Conservation (phyloP, 495 filamentous ascomycete genomes). For the Glarea lozoyensis region DNA sequence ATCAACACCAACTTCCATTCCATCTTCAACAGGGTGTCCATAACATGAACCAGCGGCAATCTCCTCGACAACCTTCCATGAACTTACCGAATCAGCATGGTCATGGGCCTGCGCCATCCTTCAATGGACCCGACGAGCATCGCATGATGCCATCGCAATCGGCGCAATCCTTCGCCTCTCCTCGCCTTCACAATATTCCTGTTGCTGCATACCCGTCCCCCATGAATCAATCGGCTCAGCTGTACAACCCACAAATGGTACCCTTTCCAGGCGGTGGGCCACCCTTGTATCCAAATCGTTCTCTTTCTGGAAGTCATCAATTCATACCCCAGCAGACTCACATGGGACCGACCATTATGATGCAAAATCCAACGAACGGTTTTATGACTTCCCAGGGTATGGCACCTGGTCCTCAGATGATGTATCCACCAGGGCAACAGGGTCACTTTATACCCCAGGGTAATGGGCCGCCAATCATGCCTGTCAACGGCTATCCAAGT, state of each 20-base stretch:
- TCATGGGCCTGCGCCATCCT: constrained; percentile 51
- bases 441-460: constrained; percentile 55
- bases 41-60: constrained; percentile 39
- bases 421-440: constrained; percentile 64
- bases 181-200: constrained; percentile 58
- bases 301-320: constrained; percentile 48
- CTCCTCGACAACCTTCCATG: constrained; percentile 56
- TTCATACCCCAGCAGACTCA: constrained; percentile 59
- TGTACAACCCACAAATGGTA: constrained; percentile 62
- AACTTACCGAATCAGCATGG: constrained; percentile 57
- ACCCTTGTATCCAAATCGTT: constrained; percentile 42
- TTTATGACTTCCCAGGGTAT: constrained; percentile 37
- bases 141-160: constrained; percentile 78
- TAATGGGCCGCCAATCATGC: constrained; percentile 46
- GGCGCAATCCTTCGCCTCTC: constrained; percentile 69
- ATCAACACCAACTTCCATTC: constrained; percentile 73
- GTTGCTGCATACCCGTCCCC: constrained; percentile 65
- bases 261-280: constrained; percentile 60
- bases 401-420: constrained; percentile 55
- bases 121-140: constrained; percentile 66
- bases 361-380: constrained; percentile 53
- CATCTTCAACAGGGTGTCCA: constrained; percentile 44
- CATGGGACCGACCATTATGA: constrained; percentile 71
- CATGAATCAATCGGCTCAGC: constrained; percentile 58
- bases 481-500: constrained; percentile 73